Evolutionary conservation across 768 basidiomycete genomes (phyloP).

Genomic region (Hemileccinum impolitum): DNA sequence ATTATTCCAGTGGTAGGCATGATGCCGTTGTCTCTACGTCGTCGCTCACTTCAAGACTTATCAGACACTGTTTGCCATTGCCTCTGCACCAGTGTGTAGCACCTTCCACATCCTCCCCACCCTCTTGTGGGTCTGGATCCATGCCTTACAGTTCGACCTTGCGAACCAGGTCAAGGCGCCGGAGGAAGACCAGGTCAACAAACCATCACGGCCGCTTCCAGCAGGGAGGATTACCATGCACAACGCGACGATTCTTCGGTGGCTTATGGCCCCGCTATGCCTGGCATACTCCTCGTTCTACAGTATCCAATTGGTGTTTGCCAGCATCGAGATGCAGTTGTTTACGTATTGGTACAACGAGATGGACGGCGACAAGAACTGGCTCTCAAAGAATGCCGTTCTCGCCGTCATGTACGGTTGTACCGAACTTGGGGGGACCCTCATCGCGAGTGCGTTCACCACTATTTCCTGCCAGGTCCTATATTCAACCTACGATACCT

Average conservation of each 20-base stretch:
- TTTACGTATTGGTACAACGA: constrained; percentile 40
- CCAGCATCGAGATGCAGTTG: constrained; percentile 34
- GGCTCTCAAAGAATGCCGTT: constrained; percentile 36
- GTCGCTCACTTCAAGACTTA: background rate
- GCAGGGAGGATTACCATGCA: constrained; percentile 37
- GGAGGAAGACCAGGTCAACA: constrained; percentile 43
- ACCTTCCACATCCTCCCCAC: constrained; percentile 20
- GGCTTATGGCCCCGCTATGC: constrained; percentile 34
- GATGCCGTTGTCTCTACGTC: too few species aligned
- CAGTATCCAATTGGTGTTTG: constrained; percentile 29
- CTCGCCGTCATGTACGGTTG: constrained; percentile 38
- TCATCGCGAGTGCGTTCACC: constrained; percentile 34
- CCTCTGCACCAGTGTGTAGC: constrained; percentile 30
- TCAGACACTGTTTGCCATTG: constrained; percentile 33
- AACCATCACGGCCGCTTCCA: constrained; percentile 44
- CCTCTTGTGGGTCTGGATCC: constrained; percentile 43
- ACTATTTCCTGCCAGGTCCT: background rate
- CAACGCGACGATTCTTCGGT: constrained; percentile 35
- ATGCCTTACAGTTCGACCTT: constrained; percentile 41
- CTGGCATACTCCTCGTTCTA: constrained; percentile 32
- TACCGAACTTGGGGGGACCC: constrained; percentile 37
- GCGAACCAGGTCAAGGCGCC: constrained; percentile 41
- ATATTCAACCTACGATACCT: background rate
- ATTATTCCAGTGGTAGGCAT: constrained; percentile 44
- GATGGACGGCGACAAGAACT: constrained; percentile 33